Base-by-base conservation (phyloP, 208 protist species). In the Herpetomonas samuelpessoai region DNA sequence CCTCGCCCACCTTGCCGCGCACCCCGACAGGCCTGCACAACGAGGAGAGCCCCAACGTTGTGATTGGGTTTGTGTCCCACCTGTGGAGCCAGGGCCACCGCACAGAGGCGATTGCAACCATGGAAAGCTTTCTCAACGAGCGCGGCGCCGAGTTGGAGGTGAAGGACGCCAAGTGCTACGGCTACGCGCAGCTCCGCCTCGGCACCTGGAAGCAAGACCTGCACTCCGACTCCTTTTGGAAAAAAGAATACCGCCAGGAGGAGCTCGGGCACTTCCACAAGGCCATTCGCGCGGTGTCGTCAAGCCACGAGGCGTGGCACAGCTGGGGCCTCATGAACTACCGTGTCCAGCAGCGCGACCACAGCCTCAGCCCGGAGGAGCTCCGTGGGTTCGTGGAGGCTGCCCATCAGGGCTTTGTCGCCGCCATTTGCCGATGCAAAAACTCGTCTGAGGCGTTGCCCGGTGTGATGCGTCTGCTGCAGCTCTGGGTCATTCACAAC, bases 251-350 rank as follows among this genome's bases (percentile, higher is more conserved):
- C 64, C 77, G 82, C 4, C 81, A 93, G 18, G 79, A 88, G 51
- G 68, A 88, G 39, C 62, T 95, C 14, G 67, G 64, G 6, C 91
- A 94, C 71, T 86, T 94, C 45, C 84, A 92, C 79, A 75, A 83
- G 47, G 91, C 91, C 18, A 92, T 96, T 47, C 82, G 87, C 24
- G 79, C 87, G 3, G 59, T 83, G 28, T 87, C 91, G 16, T 62
- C 65, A 31, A 92, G 83, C 77, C 88, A 77, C 63, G 91, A 95
- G 70, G 98, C 97, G 61, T 99, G 98, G 98, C 98, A 99, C 70
- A 91, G 84, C 65, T 99, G 97, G 96, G 98, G 97, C 26, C 69
- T 99, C 10, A 91, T 97, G 66, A 99, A 99, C 84, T 99, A 99
- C 74, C 88, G 86, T 68, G 78, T 96, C 26, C 86, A 94, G 74